phyloP scores from a whole-genome alignment of 1,139 yeast species.

The Taphrina confusa region DNA sequence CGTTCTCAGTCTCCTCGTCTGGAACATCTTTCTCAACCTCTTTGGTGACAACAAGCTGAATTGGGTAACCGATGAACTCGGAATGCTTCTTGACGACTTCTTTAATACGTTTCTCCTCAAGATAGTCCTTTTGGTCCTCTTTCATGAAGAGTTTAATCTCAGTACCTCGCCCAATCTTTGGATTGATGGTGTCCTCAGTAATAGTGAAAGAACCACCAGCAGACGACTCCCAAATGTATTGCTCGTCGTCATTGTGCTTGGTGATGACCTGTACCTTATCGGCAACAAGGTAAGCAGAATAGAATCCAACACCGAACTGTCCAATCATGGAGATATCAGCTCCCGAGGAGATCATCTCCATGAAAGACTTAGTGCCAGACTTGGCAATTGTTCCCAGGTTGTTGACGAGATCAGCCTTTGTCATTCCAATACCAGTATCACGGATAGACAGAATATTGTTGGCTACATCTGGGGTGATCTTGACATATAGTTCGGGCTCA shows the following conservation, averaged over 20 bases:
- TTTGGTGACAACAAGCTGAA: slow-evolving; percentile 96
- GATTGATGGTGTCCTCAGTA: slow-evolving; percentile 71
- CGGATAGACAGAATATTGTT: slow-evolving; percentile 92
- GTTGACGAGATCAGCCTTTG: slow-evolving; percentile 98
- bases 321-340: slow-evolving; percentile 99
- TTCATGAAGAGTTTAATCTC: slow-evolving; percentile 92
- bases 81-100: slow-evolving; percentile 99
- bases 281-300: slow-evolving; percentile 98
- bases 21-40: slow-evolving; percentile 97
- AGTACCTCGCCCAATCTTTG: slow-evolving; percentile 83
- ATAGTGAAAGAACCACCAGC: slow-evolving; percentile 99
- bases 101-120: slow-evolving; percentile 99
- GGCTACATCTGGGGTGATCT: slow-evolving; percentile 96
- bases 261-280: slow-evolving; percentile 98
- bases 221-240: slow-evolving; percentile 99
- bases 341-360: slow-evolving; percentile 99
- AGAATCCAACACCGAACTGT: slow-evolving; percentile 99
- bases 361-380: slow-evolving; percentile 98
- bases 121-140: slow-evolving; percentile 98
- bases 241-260: slow-evolving; percentile 98
- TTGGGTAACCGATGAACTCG: slow-evolving; percentile 98
- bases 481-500: slow-evolving; percentile 94
- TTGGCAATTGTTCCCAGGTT: slow-evolving; percentile 99
- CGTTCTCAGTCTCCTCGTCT: slow-evolving; percentile 56
- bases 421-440: slow-evolving; percentile 97